Percentiles rank a stretch among this genome's conserved stretches.
phyloP scores from a whole-genome alignment of 2,329 filamentous ascomycete genomes.

The Fusarium subtropicale region DNA sequence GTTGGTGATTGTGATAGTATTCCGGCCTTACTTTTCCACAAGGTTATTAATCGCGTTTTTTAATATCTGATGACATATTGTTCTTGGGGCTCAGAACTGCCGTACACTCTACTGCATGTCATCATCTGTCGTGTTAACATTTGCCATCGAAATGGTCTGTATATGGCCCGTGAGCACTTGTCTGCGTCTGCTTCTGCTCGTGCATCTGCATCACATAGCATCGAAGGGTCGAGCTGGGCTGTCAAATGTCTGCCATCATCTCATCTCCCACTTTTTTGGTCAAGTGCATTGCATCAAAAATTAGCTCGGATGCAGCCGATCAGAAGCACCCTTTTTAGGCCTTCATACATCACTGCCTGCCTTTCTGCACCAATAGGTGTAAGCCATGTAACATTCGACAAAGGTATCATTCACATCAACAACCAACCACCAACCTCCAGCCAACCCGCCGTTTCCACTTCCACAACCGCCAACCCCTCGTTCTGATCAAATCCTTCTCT shows the following conservation, averaged over 20 bases:
- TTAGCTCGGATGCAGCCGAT: slow-evolving; percentile 44
- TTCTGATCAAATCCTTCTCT: neutral
- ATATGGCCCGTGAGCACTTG: slow-evolving; percentile 8
- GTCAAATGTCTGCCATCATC: slow-evolving; percentile 7
- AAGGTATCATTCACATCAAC: slow-evolving; percentile 17
- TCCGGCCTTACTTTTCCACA: neutral
- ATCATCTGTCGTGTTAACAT: neutral
- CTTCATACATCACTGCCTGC: slow-evolving; percentile 5
- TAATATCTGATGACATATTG: neutral
- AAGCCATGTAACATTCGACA: slow-evolving; percentile 5
- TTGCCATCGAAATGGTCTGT: neutral
- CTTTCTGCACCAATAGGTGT: neutral
- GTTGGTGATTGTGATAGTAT: neutral
- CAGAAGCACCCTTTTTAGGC: slow-evolving; percentile 31
- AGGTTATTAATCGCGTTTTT: no score
- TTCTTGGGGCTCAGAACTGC: neutral
- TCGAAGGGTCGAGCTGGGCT: slow-evolving; percentile 11
- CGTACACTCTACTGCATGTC: slow-evolving; percentile 2
- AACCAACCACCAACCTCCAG: slow-evolving; percentile 23
- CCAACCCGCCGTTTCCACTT: slow-evolving; percentile 13
- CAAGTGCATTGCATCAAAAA: slow-evolving; percentile 15
- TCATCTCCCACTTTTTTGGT: slow-evolving; percentile 26
- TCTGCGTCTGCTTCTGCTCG: slow-evolving; percentile 1
- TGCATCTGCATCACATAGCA: slow-evolving; percentile 3
- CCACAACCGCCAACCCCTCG: slow-evolving; percentile 29